Evolutionary conservation across 148 eudicot genomes (phyloP).

Genomic region (Rheum nobile): DNA sequence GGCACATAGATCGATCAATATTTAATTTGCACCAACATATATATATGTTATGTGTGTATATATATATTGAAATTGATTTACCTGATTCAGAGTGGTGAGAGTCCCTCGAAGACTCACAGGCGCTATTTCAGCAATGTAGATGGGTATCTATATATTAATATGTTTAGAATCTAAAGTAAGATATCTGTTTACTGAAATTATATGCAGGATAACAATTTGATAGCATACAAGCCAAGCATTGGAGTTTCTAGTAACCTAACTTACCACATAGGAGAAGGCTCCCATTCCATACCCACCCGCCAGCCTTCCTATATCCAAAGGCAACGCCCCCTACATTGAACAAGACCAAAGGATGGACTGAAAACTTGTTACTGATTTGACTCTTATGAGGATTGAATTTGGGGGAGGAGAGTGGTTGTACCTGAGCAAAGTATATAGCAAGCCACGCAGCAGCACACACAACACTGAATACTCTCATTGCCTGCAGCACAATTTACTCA

Average conservation of each 20-base stretch:
- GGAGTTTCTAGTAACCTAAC: too few relatives aligned
- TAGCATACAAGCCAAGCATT: too few relatives aligned
- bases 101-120: constrained; percentile 82
- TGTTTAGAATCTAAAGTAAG: background rate
- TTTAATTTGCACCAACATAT: too few relatives aligned
- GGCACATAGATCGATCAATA: too few relatives aligned
- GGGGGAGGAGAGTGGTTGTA: constrained; percentile 5
- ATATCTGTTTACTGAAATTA: background rate
- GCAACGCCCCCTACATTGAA: constrained; percentile 28
- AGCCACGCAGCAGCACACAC: constrained; percentile 81
- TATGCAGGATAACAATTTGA: background rate
- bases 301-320: constrained; percentile 71
- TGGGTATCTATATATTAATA: constrained; percentile 47
- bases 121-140: constrained; percentile 86
- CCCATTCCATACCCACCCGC: constrained; percentile 98
- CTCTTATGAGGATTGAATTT: background rate
- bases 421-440: constrained; percentile 77
- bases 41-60: too few relatives aligned
- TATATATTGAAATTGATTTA: too few relatives aligned
- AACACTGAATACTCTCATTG: constrained; percentile 55
- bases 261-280: constrained; percentile 90
- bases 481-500: constrained; percentile 35
- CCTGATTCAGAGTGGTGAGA: constrained; percentile 77
- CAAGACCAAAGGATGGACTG: too few relatives aligned
- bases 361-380: too few relatives aligned